Base-by-base conservation (phyloP, 169 alveolate genomes). In the Plasmodium gallinaceum region DNA sequence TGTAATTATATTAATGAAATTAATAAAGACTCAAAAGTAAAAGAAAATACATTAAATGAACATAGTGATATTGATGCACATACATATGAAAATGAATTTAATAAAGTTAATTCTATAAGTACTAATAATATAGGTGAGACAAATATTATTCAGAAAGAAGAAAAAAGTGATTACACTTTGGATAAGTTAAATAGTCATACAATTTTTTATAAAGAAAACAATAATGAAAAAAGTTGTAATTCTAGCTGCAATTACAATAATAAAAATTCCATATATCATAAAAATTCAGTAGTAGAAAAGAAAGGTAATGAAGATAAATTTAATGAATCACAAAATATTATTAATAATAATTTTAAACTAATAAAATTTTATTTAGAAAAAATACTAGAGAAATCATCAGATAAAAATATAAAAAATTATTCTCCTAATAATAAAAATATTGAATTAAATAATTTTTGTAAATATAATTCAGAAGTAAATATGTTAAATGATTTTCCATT, bases 1-100 rank as follows among this genome's bases (percentile, higher is more conserved):
- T 48, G 22, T 26, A 52, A 16, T 46, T n/a, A 69, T 48, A 43
- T 10, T 14, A 72, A 52, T 54, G 85, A 9, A 37, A 37, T 26
- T n/a, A 37, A 54, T 7, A 72, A 32, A 60, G 39, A 22, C 6
- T 18, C 18, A 22, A 7, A 22, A 60, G 24, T 37, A 24, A 37
- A 20, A 32, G 69, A 52, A 32, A 5, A 16, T 0, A n/a, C 43
- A 12, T n/a, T 42, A 60, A 69, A 14, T 24, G 62, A 14, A 6
- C 26, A 69, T 24, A 45, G 20, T 32, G 64, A 20, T 43, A 0
- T 5, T 46, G 46, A 32, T n/a, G 12, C 12, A 43, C 7, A 72
- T 22, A 0, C 26, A 72, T 62, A 54, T 54, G 39, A 32, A 18
- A 54, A 72, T 20, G 70, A 72, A 20, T 32, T 22, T 20, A 20